Evolutionary conservation across 1,139 yeast genomes (phyloP), one percentile per base, ranked within the genome.

Genomic region (Yamadazyma songkhlaensis): DNA sequence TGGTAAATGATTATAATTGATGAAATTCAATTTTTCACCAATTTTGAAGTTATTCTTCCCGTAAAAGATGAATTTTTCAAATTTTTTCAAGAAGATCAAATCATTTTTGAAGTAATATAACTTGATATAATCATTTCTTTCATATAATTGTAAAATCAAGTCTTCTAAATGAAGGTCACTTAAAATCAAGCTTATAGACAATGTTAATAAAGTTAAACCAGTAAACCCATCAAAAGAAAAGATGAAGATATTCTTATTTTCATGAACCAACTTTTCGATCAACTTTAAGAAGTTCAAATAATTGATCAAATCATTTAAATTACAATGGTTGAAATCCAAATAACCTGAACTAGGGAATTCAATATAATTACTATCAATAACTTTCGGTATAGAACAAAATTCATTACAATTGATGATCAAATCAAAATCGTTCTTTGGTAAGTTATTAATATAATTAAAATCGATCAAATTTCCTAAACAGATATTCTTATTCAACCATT

Each of bases 151-250:
- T 12, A 53, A 37, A 4, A 60, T 44, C 10, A 56, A 46, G 14
- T 58, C 57, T 42, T 67, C 72, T 15, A 47, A 37, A 4, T 54
- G 44, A n/a, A 49, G 48, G 26, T 49, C 41, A 27, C 42, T 40
- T 28, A 57, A 47, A 37, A 59, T 49, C 37, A 49, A 49, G 4
- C 57, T 58, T 15, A 62, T 44, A 0, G 62, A 46, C 29, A 66
- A 54, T 3, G 60, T 45, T 29, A 67, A 47, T 25, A 67, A 43
- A 4, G 70, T 58, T 27, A 63, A 52, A 1, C 72, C 72, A 10
- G 74, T 66, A 42, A 64, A 68, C 0, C 74, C 74, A 45, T 68
- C 74, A 42, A 58, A 61, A 3, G 62, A 62, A 40, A 62, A 66
- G 4, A 66, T 48, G 38, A 66, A 64, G 3, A 64, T 54, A 25